Evolutionary conservation across 768 basidiomycete genomes (phyloP).

Genomic region (Boletus huronensis): DNA sequence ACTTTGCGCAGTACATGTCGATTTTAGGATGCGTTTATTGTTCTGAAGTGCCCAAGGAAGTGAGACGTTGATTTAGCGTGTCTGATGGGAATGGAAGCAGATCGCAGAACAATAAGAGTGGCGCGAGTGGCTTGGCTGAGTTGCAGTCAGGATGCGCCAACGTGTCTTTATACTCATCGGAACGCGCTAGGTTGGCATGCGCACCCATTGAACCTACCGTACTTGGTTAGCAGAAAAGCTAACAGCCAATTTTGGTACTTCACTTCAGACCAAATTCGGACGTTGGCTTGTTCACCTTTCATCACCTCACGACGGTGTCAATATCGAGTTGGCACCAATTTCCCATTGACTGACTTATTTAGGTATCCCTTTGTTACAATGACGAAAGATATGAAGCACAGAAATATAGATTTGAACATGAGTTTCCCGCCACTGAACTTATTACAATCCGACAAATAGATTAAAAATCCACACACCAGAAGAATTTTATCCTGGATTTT

Average conservation of each 20-base stretch:
- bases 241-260: conserved; percentile 20
- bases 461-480: background rate
- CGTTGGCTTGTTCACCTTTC: conserved; percentile 22
- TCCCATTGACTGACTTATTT: conserved; percentile 11
- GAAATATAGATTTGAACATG: background rate
- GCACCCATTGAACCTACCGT: conserved; percentile 26
- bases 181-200: background rate
- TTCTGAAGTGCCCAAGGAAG: conserved; percentile 11
- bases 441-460: background rate
- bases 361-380: conserved; percentile 22
- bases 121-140: conserved; percentile 15
- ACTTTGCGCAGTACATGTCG: conserved; percentile 27
- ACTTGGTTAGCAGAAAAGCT: conserved; percentile 17
- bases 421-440: too few relatives aligned
- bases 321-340: background rate
- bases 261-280: conserved; percentile 28
- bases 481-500: background rate
- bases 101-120: conserved; percentile 32
- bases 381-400: background rate
- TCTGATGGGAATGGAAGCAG: conserved; percentile 2
- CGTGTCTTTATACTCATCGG: conserved; percentile 26
- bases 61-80: background rate
- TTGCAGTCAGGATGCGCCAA: background rate
- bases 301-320: background rate
- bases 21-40: conserved; percentile 29